A percentile compares a stretch with the other conserved stretches of the same genome.
phyloP scores from a whole-genome alignment of 208 protist genomes.

The Leishmania lainsoni region DNA sequence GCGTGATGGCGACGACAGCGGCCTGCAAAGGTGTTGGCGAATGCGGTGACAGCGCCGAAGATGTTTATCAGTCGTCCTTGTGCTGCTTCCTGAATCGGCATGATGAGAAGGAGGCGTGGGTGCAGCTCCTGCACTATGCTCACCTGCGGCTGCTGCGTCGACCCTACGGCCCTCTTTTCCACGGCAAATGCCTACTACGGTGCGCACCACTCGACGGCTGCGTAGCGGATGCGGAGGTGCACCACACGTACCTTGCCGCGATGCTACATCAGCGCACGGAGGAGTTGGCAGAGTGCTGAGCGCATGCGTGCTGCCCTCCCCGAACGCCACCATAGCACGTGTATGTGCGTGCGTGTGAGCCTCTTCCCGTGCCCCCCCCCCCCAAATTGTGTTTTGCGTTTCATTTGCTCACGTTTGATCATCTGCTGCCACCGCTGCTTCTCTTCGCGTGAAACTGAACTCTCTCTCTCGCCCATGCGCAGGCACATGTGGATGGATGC shows the following conservation, averaged over 20 bases:
- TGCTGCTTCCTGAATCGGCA: neutral
- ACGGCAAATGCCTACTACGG: neutral
- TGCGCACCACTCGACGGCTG: neutral
- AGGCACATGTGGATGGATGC: neutral
- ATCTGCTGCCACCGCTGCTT: neutral
- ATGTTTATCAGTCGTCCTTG: neutral
- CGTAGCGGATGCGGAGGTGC: constrained; percentile 11
- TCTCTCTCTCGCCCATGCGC: neutral
- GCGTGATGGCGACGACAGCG: neutral
- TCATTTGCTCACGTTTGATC: too few species aligned
- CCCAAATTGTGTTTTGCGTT: neutral
- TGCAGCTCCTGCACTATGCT: constrained; percentile 6
- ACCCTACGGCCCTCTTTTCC: constrained; percentile 25
- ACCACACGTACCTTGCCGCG: constrained; percentile 12
- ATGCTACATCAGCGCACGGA: constrained; percentile 1
- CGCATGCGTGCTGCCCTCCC: neutral
- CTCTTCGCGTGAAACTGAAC: neutral
- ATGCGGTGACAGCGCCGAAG: neutral
- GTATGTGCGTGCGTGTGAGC: constrained; percentile 1
- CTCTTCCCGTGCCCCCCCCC: neutral
- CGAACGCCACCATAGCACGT: neutral
- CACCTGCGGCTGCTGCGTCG: constrained; percentile 14
- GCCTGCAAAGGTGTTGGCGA: neutral
- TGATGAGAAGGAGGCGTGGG: constrained; percentile 9
- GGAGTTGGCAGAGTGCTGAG: neutral